Evolutionary conservation across 164 flowering plant species (phyloP), one percentile per base, ranked within the genome.

Genomic region (Pachysandra terminalis): DNA sequence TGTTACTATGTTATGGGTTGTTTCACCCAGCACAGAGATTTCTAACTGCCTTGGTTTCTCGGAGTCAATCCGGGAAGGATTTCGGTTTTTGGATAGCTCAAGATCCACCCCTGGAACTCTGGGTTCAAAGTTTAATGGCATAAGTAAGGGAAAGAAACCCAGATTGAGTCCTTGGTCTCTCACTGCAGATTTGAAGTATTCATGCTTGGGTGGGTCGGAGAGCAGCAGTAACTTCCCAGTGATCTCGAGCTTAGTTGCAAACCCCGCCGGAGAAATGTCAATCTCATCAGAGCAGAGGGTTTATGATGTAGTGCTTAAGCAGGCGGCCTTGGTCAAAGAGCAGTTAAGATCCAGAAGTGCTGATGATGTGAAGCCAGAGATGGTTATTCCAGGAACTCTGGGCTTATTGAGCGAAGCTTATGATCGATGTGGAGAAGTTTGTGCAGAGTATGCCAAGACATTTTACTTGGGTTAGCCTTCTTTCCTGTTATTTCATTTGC

Each of bases 391-490:
- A 0, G 91, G 87, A 52, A 79, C 75, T 56, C 58, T 81, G 21
- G 60, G 78, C 74, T 68, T 91, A 83, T 75, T 92, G 76, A 77
- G 67, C 59, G 89, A 90, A 73, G 94, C 98, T 51, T 93, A 93
- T 80, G 90, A 88, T 65, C 81, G 98, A 0, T 93, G 98, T 78
- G 79, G 95, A 27, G 93, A 93, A 80, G 89, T 93, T 26, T 93
- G 98, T 68, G 96, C 93, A 0, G 96, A 93, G 78, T 90, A 93
- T 81, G 96, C 98, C 35, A 93, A 93, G 79, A 93, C 98, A 45
- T 93, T 93, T 80, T 93, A 90, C 73, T 73, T 93, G 77, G 98
- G 98, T 92, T 68, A 69, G 85, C 55, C 53, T 72, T 72, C 74
- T 61, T 14, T 35, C 51, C 35, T 22, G 4, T 28, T 57, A 41